Percentiles rank a stretch among this genome's conserved stretches.
Evolutionary conservation across 2,329 filamentous ascomycete genomes (phyloP).

Genomic region (Colletotrichum sp.): DNA sequence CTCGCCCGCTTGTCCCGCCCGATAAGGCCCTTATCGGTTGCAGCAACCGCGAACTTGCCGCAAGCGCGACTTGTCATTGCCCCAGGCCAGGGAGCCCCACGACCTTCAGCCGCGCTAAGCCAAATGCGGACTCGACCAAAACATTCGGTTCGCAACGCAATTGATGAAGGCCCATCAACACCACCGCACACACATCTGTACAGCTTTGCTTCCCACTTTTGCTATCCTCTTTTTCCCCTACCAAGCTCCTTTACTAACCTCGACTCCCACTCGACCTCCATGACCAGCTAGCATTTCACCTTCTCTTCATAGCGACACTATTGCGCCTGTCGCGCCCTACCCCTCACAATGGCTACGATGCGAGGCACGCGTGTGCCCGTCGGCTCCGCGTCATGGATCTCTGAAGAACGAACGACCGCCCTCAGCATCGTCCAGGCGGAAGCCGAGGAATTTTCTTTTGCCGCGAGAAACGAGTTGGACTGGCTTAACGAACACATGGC

Average conservation of each 20-base stretch:
- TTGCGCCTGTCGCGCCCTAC: slow-evolving; percentile 10
- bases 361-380: slow-evolving; percentile 69
- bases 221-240: slow-evolving; percentile 21
- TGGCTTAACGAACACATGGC: slow-evolving; percentile 99
- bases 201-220: slow-evolving; percentile 19
- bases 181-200: slow-evolving; percentile 14
- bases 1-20: not conserved
- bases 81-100: slow-evolving; percentile 13
- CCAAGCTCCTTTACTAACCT: slow-evolving; percentile 6
- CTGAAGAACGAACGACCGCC: slow-evolving; percentile 81
- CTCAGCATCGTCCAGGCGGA: slow-evolving; percentile 79
- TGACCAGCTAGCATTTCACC: slow-evolving; percentile 17
- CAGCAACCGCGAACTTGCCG: not conserved
- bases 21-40: slow-evolving; percentile 17
- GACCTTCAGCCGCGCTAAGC: slow-evolving; percentile 31
- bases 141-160: slow-evolving; percentile 31
- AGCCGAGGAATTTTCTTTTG: slow-evolving; percentile 91
- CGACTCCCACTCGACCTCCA: slow-evolving; percentile 18
- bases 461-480: slow-evolving; percentile 91
- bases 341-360: slow-evolving; percentile 41
- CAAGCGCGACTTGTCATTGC: slow-evolving; percentile 18
- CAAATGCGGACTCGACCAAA: slow-evolving; percentile 41
- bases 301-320: slow-evolving; percentile 13
- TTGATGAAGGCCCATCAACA: slow-evolving; percentile 21
- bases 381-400: slow-evolving; percentile 85